Conservation (phyloP, 2,329 filamentous ascomycete genomes). For the Lasiodiplodia sp. region DNA sequence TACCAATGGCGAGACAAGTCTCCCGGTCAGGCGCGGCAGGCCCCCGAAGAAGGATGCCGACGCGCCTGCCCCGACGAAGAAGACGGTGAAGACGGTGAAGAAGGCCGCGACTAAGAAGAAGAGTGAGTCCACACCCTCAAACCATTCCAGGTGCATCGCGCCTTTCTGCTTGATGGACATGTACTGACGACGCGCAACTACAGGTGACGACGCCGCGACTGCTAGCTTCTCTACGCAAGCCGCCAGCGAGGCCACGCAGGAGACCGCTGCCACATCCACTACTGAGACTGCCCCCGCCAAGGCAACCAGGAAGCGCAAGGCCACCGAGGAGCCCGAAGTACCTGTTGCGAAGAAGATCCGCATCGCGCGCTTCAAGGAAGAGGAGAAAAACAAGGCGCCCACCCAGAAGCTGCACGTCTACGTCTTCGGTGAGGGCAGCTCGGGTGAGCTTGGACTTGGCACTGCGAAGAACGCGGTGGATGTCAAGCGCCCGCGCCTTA, state of each 20-base stretch:
- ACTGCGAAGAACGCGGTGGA: constrained; percentile 70
- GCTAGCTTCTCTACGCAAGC: constrained; percentile 19
- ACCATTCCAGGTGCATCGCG: neutral
- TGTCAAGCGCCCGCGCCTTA: constrained; percentile 76
- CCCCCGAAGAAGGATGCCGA: constrained; percentile 27
- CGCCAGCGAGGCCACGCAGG: constrained; percentile 28
- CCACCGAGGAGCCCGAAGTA: constrained; percentile 8
- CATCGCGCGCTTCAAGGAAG: constrained; percentile 33
- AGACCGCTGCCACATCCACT: constrained; percentile 28
- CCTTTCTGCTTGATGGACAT: neutral
- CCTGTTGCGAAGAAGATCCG: constrained; percentile 38
- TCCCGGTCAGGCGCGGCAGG: constrained; percentile 15
- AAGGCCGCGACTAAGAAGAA: constrained; percentile 9
- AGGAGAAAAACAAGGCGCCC: constrained; percentile 69
- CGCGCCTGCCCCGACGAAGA: neutral
- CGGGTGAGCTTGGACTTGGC: constrained; percentile 84
- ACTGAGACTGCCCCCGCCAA: constrained; percentile 33
- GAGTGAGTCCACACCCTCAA: neutral
- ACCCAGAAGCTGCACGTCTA: constrained; percentile 73
- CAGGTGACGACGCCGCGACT: constrained; percentile 21
- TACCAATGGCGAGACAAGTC: constrained; percentile 37
- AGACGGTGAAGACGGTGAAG: constrained; percentile 14
- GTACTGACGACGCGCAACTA: constrained; percentile 23
- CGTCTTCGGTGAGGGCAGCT: constrained; percentile 80
- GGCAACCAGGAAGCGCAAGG: constrained; percentile 36